Conservation (phyloP, 768 basidiomycete species). For the Mycena metata region DNA sequence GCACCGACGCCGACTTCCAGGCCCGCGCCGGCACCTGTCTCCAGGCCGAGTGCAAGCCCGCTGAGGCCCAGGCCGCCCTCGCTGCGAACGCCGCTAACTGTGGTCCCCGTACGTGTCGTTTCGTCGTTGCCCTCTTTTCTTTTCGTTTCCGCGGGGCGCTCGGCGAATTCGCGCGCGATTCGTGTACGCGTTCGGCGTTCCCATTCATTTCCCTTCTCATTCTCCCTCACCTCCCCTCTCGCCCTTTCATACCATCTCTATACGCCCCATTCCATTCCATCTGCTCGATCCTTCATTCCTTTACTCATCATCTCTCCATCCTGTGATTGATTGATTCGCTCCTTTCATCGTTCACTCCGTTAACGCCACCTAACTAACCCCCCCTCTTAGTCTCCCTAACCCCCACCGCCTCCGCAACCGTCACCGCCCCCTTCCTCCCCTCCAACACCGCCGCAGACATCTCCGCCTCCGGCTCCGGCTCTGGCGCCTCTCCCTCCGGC, state of each 20-base stretch:
- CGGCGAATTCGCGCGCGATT: too few relatives aligned
- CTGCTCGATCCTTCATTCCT: neutral
- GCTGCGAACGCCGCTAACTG: slow-evolving; percentile 5
- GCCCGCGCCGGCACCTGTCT: slow-evolving; percentile 11
- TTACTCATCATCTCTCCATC: neutral
- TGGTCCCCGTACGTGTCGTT: slow-evolving; percentile 12
- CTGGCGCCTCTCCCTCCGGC: too few relatives aligned
- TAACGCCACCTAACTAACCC: neutral
- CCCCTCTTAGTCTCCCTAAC: neutral
- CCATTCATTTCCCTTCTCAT: too few relatives aligned
- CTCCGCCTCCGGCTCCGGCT: neutral
- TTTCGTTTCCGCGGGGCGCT: neutral
- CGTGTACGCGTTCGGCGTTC: too few relatives aligned
- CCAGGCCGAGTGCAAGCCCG: slow-evolving; percentile 20
- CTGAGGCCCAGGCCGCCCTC: neutral
- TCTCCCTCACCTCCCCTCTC: too few relatives aligned
- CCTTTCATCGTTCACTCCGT: neutral
- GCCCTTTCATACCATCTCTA: too few relatives aligned
- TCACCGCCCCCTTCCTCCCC: slow-evolving; percentile 32
- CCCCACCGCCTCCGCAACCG: slow-evolving; percentile 10
- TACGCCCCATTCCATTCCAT: neutral
- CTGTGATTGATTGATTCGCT: neutral
- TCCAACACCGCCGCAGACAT: slow-evolving; percentile 31
- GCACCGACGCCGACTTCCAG: slow-evolving; percentile 32
- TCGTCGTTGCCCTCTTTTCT: neutral